phyloP scores from a whole-genome alignment of 2,329 filamentous ascomycete genomes.

The Teratosphaeria pseudoeucalypti region DNA sequence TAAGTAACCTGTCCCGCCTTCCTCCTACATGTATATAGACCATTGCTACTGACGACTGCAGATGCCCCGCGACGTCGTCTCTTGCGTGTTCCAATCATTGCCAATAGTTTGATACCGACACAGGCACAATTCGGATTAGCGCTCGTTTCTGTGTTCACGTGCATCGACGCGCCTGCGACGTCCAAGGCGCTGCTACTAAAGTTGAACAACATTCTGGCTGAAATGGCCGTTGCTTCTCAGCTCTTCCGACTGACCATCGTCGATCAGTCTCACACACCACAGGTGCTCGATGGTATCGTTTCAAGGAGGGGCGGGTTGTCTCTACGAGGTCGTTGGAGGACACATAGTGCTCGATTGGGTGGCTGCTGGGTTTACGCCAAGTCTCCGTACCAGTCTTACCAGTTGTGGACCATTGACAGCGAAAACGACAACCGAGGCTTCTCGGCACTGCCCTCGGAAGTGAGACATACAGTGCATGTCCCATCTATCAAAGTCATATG shows the following conservation, averaged over 20 bases:
- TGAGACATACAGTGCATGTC: conserved; percentile 2
- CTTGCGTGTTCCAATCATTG: background rate
- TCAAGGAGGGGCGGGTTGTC: background rate
- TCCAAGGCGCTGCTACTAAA: background rate
- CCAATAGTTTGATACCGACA: too few species aligned
- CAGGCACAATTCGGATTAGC: background rate
- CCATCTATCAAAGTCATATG: background rate
- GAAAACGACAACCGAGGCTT: background rate
- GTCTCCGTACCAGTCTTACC: background rate
- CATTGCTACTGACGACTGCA: background rate
- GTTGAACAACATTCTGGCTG: background rate
- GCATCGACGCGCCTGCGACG: background rate
- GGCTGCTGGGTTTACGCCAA: background rate
- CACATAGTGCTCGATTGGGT: background rate
- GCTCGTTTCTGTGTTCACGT: background rate
- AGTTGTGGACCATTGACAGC: background rate
- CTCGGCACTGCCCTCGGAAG: background rate
- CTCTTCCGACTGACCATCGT: background rate
- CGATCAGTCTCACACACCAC: background rate
- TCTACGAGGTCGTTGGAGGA: background rate
- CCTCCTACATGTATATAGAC: background rate
- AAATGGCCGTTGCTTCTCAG: background rate
- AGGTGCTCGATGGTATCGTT: background rate
- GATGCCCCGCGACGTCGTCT: background rate
- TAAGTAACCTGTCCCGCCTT: background rate